Conservation (phyloP, 352 stramenopile genomes). For the Globisporangium recalcitrans region DNA sequence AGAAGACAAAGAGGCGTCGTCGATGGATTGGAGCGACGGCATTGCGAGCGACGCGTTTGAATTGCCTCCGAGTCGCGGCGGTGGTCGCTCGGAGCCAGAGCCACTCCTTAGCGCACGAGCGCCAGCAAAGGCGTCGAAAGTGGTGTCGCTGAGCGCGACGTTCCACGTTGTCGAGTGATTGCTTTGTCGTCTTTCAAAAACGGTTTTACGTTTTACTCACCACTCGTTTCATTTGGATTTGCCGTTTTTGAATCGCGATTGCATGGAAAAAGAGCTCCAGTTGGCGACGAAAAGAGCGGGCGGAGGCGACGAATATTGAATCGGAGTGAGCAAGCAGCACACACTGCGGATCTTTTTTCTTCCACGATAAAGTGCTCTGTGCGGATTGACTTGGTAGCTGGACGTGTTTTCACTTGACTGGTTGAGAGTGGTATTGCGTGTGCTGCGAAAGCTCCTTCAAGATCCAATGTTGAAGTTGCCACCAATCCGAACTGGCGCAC, state of each 20-base stretch:
- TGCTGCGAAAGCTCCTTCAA: too few relatives aligned
- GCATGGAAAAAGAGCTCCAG: not conserved
- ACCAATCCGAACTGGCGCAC: too few relatives aligned
- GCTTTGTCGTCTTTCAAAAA: not conserved
- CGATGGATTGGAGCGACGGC: not conserved
- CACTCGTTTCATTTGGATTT: not conserved
- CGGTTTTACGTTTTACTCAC: not conserved
- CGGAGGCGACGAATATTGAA: too few relatives aligned
- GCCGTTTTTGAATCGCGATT: not conserved
- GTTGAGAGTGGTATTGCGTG: too few relatives aligned
- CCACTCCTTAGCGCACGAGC: not conserved
- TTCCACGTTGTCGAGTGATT: slow-evolving; percentile 12
- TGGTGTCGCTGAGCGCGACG: slow-evolving; percentile 8
- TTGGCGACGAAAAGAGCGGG: not conserved
- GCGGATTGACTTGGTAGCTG: too few relatives aligned
- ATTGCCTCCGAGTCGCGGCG: not conserved
- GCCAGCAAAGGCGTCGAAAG: not conserved
- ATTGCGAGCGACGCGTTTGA: not conserved
- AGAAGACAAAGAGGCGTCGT: not conserved
- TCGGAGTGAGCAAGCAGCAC: too few relatives aligned
- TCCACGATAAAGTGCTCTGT: too few relatives aligned
- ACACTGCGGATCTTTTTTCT: too few relatives aligned
- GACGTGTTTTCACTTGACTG: too few relatives aligned
- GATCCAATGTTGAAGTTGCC: too few relatives aligned
- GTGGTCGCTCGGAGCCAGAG: not conserved